These are phyloP conservation scores for Carallia pectinifolia DNA, from an alignment of 345 rosid genomes.

Conservation along the genomic window DNA sequence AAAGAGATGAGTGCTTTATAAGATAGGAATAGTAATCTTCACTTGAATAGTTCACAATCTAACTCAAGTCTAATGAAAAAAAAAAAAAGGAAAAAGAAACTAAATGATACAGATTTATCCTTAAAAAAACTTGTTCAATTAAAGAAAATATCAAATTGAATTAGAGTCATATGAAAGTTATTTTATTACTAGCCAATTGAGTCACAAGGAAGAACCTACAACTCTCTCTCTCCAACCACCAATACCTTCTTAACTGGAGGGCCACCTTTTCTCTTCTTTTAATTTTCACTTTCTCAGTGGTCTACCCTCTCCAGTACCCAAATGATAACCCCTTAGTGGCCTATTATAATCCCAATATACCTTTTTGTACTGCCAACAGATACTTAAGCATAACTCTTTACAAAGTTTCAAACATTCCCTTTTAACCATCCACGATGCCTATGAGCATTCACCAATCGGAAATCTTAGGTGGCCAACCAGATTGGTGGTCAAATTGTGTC, in stretches of 20 bases:
- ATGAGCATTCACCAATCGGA: too few relatives aligned
- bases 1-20: too few relatives aligned
- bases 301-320: neutral
- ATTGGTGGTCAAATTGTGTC: too few relatives aligned
- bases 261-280: slow-evolving; percentile 1
- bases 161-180: neutral
- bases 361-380: neutral
- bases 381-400: neutral
- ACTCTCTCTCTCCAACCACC: neutral
- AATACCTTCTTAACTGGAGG: neutral
- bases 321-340: neutral
- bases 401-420: neutral
- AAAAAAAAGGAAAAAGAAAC: too few relatives aligned
- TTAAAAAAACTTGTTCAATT: neutral
- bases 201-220: neutral
- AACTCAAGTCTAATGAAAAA: too few relatives aligned
- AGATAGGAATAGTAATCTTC: too few relatives aligned
- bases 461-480: too few relatives aligned
- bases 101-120: too few relatives aligned
- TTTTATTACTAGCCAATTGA: neutral
- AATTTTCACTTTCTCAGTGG: neutral
- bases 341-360: neutral
- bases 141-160: neutral
- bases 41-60: too few relatives aligned
- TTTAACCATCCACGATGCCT: neutral